Base-by-base conservation (phyloP, 78 protist species). In the Dictyostelium brefeldianum region DNA sequence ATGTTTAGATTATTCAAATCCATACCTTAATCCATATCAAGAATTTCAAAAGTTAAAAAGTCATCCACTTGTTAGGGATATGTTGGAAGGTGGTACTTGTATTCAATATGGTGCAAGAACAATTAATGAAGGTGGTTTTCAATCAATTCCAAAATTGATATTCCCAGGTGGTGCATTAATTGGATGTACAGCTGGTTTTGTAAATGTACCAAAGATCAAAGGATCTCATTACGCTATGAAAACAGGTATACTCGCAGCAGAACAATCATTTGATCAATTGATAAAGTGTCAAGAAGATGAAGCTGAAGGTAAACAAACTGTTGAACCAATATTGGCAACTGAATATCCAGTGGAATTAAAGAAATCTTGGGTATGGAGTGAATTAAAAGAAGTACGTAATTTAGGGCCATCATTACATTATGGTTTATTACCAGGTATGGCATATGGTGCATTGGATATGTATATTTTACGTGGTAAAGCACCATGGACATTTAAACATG, bases 171-270 rank as follows among this genome's bases (percentile, higher is more conserved):
- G 98, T 50, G 98, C 97, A 2, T 82, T 97, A 22, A 54, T 97
- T 27, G 99, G 99, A 43, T 97, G 98, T 91, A 48, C 97, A 0
- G 99, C 99, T 17, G 99, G 99, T 36, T 97, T 98, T 89, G 96
- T 98, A 70, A 97, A 98, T 87, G 96, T 98, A 67, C 98, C 99
- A 78, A 99, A 99, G 85, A 95, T 98, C 75, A 98, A 98, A 94
- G 99, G 99, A 71, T 92, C 96, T 12, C 99, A 99, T 98, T 98
- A 91, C 14, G 99, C 99, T 41, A 98, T 99, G 99, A 98, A 98
- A 94, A 90, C 97, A 14, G 98, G 98, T 62, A 97, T 96, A 90
- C 53, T 97, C 4, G 98, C 98, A 4, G 99, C 98, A 17, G 99
- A 98, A 59, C 65, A 96, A 6, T 56, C 83, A 15, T 81, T 80